These are phyloP conservation scores for Leucocoprinus leucothites DNA, from an alignment of 768 basidiomycete species.

Conservation along the genomic window DNA sequence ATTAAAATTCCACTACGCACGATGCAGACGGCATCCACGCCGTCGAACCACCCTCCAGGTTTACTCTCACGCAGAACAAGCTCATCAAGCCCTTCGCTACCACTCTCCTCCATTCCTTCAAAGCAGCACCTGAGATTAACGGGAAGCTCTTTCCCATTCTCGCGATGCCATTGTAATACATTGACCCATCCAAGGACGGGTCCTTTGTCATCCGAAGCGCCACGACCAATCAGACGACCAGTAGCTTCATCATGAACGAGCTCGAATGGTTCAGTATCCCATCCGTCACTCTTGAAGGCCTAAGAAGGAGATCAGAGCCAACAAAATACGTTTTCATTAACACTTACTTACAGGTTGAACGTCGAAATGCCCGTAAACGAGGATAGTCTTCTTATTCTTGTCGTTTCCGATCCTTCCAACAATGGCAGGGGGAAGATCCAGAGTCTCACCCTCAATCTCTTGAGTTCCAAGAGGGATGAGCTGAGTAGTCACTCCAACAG, in stretches of 20 bases:
- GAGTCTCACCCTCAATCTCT: slow-evolving; percentile 55
- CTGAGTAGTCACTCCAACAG: slow-evolving; percentile 77
- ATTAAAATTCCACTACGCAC: slow-evolving; percentile 49
- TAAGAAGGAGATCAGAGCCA: slow-evolving; percentile 14
- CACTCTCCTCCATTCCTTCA: slow-evolving; percentile 97
- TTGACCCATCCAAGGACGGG: slow-evolving; percentile 89
- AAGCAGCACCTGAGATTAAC: slow-evolving; percentile 92
- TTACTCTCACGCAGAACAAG: slow-evolving; percentile 74
- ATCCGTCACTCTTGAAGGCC: slow-evolving; percentile 67
- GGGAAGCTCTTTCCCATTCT: slow-evolving; percentile 67
- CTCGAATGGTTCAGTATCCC: slow-evolving; percentile 83
- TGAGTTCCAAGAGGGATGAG: slow-evolving; percentile 79
- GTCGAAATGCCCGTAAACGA: slow-evolving; percentile 94
- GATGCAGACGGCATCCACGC: slow-evolving; percentile 92
- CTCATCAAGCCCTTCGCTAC: slow-evolving; percentile 87
- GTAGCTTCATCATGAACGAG: slow-evolving; percentile 46
- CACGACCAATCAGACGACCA: slow-evolving; percentile 77
- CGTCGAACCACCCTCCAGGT: slow-evolving; percentile 77
- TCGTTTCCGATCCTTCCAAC: slow-evolving; percentile 82
- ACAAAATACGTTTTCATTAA: background rate
- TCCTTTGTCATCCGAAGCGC: slow-evolving; percentile 89
- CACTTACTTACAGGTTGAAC: slow-evolving; percentile 90
- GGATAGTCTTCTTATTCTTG: slow-evolving; percentile 87
- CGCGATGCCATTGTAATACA: slow-evolving; percentile 79
- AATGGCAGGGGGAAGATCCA: slow-evolving; percentile 80